Evolutionary conservation across 306 rosid genomes (phyloP), one percentile per base, ranked within the genome.

Genomic region (Castanospermum australe): DNA sequence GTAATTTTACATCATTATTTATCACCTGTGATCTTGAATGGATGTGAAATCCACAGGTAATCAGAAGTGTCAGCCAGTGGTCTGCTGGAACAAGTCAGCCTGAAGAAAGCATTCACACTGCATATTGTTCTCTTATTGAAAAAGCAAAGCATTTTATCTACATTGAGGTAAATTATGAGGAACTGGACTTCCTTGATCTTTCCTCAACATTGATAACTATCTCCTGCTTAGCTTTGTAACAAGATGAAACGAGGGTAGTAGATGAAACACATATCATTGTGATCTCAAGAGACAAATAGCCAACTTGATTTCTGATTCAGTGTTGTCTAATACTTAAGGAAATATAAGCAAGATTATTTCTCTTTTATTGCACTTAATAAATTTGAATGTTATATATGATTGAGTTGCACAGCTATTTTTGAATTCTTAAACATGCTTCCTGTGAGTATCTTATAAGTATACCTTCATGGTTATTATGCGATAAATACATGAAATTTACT

Each of bases 11-110:
- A 24, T 42, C 28, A 38, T 54, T 71, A 15, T 55, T 72, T 56
- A 67, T 77, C 51, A 44, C 39, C 22, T 33, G n/a, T 24, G 45
- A 68, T 67, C 71, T 36, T 85, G 81, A 79, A 48, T 79, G 82
- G 55, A 75, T 75, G 63, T 65, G 42, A 73, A 70, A 63, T 56
- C 78, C 48, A 71, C 87, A 96, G 99, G 83, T 96, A 28, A 91
- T 96, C 80, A 89, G 99, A 91, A 93, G 99, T 76, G 99, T 96
- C 76, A 90, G 97, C 76, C 98, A 93, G 78, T 93, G 99, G 98
- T 96, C 99, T 70, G 94, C 94, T 75, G 99, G 99, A 78, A 93
- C 97, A 82, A 88, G 96, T 81, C 98, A 83, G 87, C 79, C 82
- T 68, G 99, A 96, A 87, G 93, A 87, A 78, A 93, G 99, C 91